Evolutionary conservation across 345 rosid species (phyloP).

Genomic region (Cardamine chenopodiifolia): DNA sequence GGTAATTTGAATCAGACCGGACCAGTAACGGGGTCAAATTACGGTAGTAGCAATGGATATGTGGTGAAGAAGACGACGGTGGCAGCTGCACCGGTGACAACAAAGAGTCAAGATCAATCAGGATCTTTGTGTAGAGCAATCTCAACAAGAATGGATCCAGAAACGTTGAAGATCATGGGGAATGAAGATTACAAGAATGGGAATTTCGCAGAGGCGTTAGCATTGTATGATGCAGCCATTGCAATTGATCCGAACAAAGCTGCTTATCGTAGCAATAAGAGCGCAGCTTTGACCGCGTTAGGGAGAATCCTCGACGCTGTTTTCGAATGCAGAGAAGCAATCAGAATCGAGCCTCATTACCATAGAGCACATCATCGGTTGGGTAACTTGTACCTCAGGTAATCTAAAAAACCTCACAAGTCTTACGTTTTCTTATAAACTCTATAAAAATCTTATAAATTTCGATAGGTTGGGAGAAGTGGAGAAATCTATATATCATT

Average conservation of each 20-base stretch:
- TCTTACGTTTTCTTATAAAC: not conserved
- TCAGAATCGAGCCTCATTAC: constrained; percentile 79
- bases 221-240: constrained; percentile 93
- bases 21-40: constrained; percentile 1
- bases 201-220: constrained; percentile 81
- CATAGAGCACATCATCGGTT: constrained; percentile 94
- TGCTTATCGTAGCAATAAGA: constrained; percentile 87
- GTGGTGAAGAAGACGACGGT: constrained; percentile 49
- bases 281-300: constrained; percentile 85
- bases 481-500: constrained; percentile 84
- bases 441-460: not conserved
- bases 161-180: constrained; percentile 88
- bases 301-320: constrained; percentile 87
- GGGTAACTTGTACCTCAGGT: constrained; percentile 85
- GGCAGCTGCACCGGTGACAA: constrained; percentile 37
- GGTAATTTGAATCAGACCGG: constrained; percentile 76
- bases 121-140: constrained; percentile 79
- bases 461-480: constrained; percentile 75
- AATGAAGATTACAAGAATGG: constrained; percentile 98
- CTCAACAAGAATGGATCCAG: constrained; percentile 95
- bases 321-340: constrained; percentile 91
- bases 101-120: constrained; percentile 32
- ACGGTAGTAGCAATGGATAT: constrained; percentile 51
- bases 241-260: constrained; percentile 85
- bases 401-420: constrained; percentile 5